Conservation (phyloP, 1,139 yeast species). For the Hansenula sp. region DNA sequence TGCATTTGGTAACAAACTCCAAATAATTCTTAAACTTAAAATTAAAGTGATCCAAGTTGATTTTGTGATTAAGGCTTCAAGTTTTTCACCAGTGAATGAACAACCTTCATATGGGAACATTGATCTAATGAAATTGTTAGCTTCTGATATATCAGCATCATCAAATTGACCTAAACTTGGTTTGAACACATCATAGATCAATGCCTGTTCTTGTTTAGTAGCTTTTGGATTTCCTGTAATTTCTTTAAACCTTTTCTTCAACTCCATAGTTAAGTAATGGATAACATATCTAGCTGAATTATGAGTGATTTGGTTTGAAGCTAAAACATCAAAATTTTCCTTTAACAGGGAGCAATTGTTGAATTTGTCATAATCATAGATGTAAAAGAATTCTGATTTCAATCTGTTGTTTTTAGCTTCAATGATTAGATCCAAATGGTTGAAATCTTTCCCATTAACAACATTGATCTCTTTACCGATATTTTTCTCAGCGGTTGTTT, state of each 20-base stretch:
- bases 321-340: conserved; percentile 24
- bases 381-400: conserved; percentile 22
- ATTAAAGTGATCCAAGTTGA: conserved; percentile 23
- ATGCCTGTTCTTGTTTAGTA: conserved; percentile 1
- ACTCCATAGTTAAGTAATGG: conserved; percentile 26
- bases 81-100: conserved; percentile 25
- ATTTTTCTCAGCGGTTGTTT: conserved; percentile 19
- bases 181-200: conserved; percentile 25
- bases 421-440: conserved; percentile 21
- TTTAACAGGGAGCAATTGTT: conserved; percentile 21
- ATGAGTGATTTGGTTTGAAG: conserved; percentile 22
- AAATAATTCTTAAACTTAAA: conserved; percentile 24
- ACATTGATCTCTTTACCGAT: conserved; percentile 23
- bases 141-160: conserved; percentile 21
- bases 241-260: conserved; percentile 21
- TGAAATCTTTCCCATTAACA: conserved; percentile 17
- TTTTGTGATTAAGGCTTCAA: conserved; percentile 19
- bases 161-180: conserved; percentile 29
- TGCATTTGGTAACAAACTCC: conserved; percentile 28
- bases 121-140: conserved; percentile 20
- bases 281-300: conserved; percentile 28
- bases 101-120: conserved; percentile 32
- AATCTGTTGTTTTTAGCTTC: conserved; percentile 24
- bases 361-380: conserved; percentile 22
- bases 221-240: conserved; percentile 10